A percentile compares a stretch with the other conserved stretches of the same genome.
Evolutionary conservation across 805 yeast genomes (phyloP).

Genomic region (Saccharomycopsis fibuligera): DNA sequence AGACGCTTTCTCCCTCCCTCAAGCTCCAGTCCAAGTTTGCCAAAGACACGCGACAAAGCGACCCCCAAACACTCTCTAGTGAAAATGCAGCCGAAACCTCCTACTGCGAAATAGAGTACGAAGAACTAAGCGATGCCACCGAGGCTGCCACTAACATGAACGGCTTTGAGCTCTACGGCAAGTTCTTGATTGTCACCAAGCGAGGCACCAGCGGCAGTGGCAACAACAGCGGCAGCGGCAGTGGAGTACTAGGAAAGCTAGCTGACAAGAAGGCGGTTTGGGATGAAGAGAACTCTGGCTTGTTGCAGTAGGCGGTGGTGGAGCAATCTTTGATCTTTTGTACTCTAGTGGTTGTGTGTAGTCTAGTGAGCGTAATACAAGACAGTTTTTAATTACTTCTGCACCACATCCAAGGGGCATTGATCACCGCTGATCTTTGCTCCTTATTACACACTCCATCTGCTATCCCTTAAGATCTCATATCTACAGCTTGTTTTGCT

Average conservation of each 20-base stretch:
- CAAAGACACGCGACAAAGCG: too few relatives aligned
- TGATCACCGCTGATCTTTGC: too few relatives aligned
- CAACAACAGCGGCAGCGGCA: background rate
- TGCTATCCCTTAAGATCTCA: too few relatives aligned
- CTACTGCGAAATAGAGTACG: slow-evolving; percentile 6
- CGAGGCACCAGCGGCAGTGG: background rate
- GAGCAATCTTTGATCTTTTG: background rate
- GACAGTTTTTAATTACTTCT: too few relatives aligned
- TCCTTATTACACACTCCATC: too few relatives aligned
- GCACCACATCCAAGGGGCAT: too few relatives aligned
- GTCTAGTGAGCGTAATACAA: too few relatives aligned
- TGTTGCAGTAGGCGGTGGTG: background rate
- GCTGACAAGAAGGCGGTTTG: slow-evolving; percentile 9
- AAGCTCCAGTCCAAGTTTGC: background rate
- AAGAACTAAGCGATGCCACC: slow-evolving; percentile 8
- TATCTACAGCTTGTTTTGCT: too few relatives aligned
- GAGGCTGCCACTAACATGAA: slow-evolving; percentile 15
- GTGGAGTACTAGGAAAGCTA: background rate
- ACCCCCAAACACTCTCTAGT: slow-evolving; percentile 1
- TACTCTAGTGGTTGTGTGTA: background rate
- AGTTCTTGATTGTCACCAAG: slow-evolving; percentile 10
- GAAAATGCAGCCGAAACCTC: background rate
- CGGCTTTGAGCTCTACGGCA: slow-evolving; percentile 15
- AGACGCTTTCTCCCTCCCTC: background rate
- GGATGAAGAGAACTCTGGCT: slow-evolving; percentile 8